These are phyloP conservation scores for Medicago lupulina DNA, from an alignment of 306 rosid genomes.

Conservation along the genomic window DNA sequence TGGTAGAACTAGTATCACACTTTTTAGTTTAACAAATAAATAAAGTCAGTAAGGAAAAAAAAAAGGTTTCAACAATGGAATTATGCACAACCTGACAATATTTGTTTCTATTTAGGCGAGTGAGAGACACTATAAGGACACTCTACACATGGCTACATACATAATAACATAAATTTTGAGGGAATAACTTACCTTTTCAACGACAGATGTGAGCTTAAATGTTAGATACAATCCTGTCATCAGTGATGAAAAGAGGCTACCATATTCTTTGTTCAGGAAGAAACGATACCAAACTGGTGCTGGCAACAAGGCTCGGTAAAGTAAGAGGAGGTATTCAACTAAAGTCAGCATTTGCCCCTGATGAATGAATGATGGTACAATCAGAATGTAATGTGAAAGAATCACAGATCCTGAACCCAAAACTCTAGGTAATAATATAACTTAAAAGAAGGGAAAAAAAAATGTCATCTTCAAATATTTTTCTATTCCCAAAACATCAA, in stretches of 20 bases:
- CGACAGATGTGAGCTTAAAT: constrained; percentile 94
- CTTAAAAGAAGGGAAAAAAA: constrained; percentile 14
- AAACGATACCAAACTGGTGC: constrained; percentile 99
- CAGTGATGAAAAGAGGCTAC: constrained; percentile 91
- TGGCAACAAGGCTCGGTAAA: constrained; percentile 96
- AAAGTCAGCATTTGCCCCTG: constrained; percentile 98
- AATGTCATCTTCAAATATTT: constrained; percentile 26
- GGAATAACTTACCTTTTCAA: constrained; percentile 75
- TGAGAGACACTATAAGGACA: constrained; percentile 5
- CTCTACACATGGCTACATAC: constrained; percentile 16
- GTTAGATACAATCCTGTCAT: constrained; percentile 96
- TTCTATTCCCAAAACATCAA: constrained; percentile 18
- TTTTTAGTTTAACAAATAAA: constrained; percentile 21
- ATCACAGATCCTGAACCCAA: constrained; percentile 31
- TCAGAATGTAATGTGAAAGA: constrained; percentile 37
- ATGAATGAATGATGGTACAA: constrained; percentile 35
- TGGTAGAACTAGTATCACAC: background rate
- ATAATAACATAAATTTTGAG: constrained; percentile 17
- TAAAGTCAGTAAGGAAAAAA: background rate
- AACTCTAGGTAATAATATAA: constrained; percentile 21
- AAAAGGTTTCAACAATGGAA: background rate
- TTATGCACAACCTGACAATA: background rate
- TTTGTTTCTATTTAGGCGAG: constrained; percentile 5
- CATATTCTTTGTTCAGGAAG: constrained; percentile 97
- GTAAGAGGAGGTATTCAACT: constrained; percentile 82